These are phyloP conservation scores for Lepidopterella palustris DNA, from an alignment of 495 filamentous ascomycete species.

Conservation along the genomic window DNA sequence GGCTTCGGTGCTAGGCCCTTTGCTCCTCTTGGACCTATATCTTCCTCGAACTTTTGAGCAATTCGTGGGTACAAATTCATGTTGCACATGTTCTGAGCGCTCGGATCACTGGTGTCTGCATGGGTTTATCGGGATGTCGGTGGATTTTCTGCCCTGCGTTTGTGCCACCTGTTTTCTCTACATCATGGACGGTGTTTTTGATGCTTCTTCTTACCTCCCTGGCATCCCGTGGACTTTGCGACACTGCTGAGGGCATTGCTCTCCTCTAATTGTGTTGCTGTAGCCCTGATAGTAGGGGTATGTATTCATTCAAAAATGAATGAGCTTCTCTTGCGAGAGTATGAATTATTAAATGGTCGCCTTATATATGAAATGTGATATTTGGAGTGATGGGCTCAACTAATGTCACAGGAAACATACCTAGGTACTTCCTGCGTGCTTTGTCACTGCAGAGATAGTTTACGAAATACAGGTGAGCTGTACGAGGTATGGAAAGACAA, in stretches of 20 bases:
- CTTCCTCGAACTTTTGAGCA: conserved; percentile 1
- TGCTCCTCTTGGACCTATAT: conserved; percentile 12
- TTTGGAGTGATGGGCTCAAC: too few relatives aligned
- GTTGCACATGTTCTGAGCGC: background rate
- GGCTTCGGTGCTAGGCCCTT: conserved; percentile 28
- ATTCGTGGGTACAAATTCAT: background rate
- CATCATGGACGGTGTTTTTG: conserved; percentile 6
- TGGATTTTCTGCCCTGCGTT: background rate
- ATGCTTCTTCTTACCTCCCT: background rate
- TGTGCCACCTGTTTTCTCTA: background rate
- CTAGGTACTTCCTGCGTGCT: too few relatives aligned
- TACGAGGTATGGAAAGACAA: too few relatives aligned
- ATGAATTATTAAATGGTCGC: background rate
- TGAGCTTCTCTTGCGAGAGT: conserved; percentile 4
- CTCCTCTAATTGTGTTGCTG: background rate
- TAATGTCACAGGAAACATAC: too few relatives aligned
- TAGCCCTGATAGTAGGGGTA: background rate
- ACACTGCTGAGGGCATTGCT: background rate
- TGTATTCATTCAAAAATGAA: conserved; percentile 1
- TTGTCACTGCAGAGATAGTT: too few relatives aligned
- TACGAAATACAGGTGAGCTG: too few relatives aligned
- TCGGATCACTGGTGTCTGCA: background rate
- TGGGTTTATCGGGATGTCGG: background rate
- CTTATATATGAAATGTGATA: background rate
- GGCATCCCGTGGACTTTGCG: background rate